A percentile compares a stretch with the other conserved stretches of the same genome.
Evolutionary conservation across 345 rosid genomes (phyloP).

Genomic region (Salix caprea): DNA sequence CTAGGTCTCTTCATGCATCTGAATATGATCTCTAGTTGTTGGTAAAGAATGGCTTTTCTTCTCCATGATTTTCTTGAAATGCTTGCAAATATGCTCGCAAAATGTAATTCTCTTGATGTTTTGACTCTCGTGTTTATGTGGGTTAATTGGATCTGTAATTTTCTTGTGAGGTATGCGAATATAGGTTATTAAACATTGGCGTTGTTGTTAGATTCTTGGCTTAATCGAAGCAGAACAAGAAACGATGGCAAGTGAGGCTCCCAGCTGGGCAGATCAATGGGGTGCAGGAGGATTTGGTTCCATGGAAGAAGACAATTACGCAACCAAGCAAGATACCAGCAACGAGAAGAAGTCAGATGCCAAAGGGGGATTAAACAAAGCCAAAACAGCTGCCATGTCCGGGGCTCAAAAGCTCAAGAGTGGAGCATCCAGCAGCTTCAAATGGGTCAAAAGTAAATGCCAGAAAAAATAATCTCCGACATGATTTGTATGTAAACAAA

Average conservation of each 20-base stretch:
- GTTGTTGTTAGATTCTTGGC: background rate
- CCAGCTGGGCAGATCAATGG: slow-evolving; percentile 97
- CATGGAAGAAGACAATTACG: slow-evolving; percentile 37
- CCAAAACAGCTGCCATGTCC: slow-evolving; percentile 30
- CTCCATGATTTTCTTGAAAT: background rate
- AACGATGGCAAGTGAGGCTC: slow-evolving; percentile 66
- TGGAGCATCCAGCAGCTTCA: slow-evolving; percentile 40
- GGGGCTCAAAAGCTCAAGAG: slow-evolving; percentile 38
- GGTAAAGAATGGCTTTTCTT: background rate
- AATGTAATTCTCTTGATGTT: background rate
- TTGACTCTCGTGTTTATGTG: background rate
- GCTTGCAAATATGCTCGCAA: background rate
- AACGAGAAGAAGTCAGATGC: slow-evolving; percentile 32
- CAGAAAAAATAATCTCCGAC: slow-evolving; percentile 32
- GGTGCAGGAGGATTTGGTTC: slow-evolving; percentile 72
- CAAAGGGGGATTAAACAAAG: slow-evolving; percentile 37
- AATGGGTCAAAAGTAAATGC: slow-evolving; percentile 57
- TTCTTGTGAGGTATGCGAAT: background rate
- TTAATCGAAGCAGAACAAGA: background rate
- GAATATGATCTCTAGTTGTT: background rate
- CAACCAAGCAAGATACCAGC: slow-evolving; percentile 31
- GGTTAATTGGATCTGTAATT: background rate
- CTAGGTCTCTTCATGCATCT: background rate
- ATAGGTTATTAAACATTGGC: background rate
- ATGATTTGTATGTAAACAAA: background rate